Conservation (phyloP, 768 basidiomycete genomes). For the Trametopsis cervina region DNA sequence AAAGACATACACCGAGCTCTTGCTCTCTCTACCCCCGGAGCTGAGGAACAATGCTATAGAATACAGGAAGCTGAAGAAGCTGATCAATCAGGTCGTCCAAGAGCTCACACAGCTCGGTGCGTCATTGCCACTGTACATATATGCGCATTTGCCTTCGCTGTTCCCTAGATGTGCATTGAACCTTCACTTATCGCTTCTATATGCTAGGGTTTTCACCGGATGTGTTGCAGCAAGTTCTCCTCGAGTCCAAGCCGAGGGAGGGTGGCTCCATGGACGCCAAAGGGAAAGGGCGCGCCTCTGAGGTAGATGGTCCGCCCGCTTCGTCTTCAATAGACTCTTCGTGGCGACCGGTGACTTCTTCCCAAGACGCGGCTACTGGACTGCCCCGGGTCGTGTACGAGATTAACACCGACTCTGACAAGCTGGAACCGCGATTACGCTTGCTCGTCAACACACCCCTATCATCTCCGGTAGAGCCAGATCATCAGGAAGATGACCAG, state of each 20-base stretch:
- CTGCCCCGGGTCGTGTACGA: constrained; percentile 46
- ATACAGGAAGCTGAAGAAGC: constrained; percentile 88
- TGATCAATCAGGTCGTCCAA: constrained; percentile 75
- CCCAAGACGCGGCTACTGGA: constrained; percentile 4
- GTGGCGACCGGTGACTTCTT: constrained; percentile 11
- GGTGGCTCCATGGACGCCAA: background rate
- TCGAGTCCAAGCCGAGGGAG: constrained; percentile 12
- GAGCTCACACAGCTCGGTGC: constrained; percentile 65
- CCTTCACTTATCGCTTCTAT: background rate
- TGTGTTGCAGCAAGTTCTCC: constrained; percentile 21
- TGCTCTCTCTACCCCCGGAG: constrained; percentile 67
- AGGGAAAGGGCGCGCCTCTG: constrained; percentile 21
- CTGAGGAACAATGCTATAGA: constrained; percentile 74
- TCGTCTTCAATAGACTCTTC: background rate
- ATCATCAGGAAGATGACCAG: no score
- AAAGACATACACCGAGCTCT: constrained; percentile 58
- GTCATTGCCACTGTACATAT: constrained; percentile 1
- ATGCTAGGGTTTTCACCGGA: constrained; percentile 27
- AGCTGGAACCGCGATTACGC: constrained; percentile 51
- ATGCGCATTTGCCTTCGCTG: no score
- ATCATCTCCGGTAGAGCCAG: no score
- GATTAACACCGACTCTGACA: constrained; percentile 38
- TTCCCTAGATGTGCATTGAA: no score
- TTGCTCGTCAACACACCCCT: constrained; percentile 34
- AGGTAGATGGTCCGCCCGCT: background rate